A percentile compares a stretch with the other conserved stretches of the same genome.
phyloP scores from a whole-genome alignment of 331 rosid genomes.

The Pyracantha coccinea region DNA sequence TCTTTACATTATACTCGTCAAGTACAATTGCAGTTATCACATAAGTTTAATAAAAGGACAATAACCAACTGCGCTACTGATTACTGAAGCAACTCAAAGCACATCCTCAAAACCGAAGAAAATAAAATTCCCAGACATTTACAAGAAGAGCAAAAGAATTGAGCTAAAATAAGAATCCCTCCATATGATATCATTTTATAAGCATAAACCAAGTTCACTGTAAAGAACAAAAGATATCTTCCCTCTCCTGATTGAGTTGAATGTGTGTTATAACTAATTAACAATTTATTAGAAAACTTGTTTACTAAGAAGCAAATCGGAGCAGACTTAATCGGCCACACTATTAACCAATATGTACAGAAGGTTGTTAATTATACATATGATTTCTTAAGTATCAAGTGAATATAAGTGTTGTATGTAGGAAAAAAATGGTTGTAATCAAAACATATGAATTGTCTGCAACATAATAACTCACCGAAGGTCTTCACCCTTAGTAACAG shows the following conservation, averaged over 20 bases:
- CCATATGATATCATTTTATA: background rate
- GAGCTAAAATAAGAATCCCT: background rate
- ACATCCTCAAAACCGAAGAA: background rate
- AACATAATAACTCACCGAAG: constrained; percentile 57
- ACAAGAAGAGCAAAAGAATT: no score
- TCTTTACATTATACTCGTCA: background rate
- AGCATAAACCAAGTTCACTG: background rate
- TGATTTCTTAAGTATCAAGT: background rate
- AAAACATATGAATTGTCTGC: background rate
- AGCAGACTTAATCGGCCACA: background rate
- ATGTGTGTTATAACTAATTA: background rate
- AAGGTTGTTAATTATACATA: background rate
- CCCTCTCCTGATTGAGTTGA: background rate
- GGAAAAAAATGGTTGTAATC: background rate
- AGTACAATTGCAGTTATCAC: background rate
- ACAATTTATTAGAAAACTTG: background rate
- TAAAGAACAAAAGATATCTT: background rate
- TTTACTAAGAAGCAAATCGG: background rate
- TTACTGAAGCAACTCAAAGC: background rate
- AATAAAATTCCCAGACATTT: background rate
- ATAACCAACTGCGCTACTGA: background rate
- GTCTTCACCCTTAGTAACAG: constrained; percentile 93
- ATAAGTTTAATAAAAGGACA: background rate
- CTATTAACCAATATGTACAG: background rate
- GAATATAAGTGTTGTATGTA: background rate